Conservation (phyloP, 2,329 filamentous ascomycete species). For the Fusarium coicis region DNA sequence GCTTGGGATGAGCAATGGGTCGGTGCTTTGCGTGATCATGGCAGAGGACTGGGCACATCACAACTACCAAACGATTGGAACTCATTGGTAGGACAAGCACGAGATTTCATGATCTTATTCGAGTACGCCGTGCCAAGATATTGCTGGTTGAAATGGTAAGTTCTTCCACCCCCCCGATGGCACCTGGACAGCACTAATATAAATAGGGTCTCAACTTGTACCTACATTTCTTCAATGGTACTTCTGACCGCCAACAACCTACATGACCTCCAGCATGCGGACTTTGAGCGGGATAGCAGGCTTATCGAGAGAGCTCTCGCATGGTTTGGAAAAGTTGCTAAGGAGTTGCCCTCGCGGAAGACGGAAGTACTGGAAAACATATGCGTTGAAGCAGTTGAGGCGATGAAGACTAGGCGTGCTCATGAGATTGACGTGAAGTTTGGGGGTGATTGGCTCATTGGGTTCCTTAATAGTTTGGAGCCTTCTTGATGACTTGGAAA, state of each 20-base stretch:
- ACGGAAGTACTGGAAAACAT: not conserved
- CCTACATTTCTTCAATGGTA: constrained; percentile 6
- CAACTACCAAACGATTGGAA: constrained; percentile 1
- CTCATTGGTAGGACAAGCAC: not conserved
- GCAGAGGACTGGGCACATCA: not conserved
- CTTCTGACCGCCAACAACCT: not conserved
- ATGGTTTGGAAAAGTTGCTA: not conserved
- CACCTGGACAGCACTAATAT: not conserved
- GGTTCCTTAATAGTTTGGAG: not conserved
- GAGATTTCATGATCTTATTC: constrained; percentile 6
- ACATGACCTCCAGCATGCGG: not conserved
- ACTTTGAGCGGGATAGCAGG: not conserved
- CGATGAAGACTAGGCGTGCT: not conserved
- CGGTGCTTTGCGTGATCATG: not conserved
- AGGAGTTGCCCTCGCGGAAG: not conserved
- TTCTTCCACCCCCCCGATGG: no score
- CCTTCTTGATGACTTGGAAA: not conserved
- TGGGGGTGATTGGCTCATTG: not conserved
- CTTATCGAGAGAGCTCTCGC: not conserved
- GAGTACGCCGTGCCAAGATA: not conserved
- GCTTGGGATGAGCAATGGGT: constrained; percentile 11
- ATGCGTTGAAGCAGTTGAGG: not conserved
- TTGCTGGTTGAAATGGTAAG: not conserved
- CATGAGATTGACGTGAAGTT: not conserved
- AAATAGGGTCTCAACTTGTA: not conserved